Base-by-base conservation (phyloP, 768 basidiomycete genomes). In the Suillus decipiens region DNA sequence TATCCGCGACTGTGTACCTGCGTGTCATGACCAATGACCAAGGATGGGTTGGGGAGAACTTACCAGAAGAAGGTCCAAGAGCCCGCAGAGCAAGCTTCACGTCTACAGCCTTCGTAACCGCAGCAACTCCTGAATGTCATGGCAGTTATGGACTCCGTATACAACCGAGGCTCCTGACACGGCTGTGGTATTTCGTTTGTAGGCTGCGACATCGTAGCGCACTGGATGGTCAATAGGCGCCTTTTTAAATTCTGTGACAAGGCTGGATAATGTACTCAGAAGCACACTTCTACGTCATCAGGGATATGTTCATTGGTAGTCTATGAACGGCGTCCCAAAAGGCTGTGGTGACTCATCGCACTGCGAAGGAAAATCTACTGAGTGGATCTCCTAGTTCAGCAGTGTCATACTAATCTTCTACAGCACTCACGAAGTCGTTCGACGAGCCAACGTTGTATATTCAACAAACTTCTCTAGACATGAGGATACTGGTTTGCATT, bases 401-500 rank as follows among this genome's bases (percentile, higher is more conserved):
- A 41, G 17, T 57, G 39, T 28, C 37, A 41, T 41, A 3, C 37
- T 24, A 57, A 19, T 19, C 19, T 17, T 22, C 39, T 57, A 57
- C 56, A 57, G 56, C 56, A 41, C 56, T 57, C 39, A 41, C 37
- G 24, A 28, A 41, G 34, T 34, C 51, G 11, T 53, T 53, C 11
- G 10, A 34, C 33, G 51, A 34, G 17, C 24, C 28, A 41, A 28
- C 37, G 9, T 24, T 39, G 55, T 37, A 56, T 19, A 1, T 57
- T 57, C 24, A 28, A 39, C 15, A 28, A n/a, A 57, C 39, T 57
- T 57, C 55, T 24, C 24, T 28, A 28, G 17, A 41, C 39, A 57
- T 12, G 56, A 41, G 56, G 56, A 24, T 41, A 41, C 24, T 41
- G 56, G 39, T 28, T 57, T 57, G 56, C 56, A 19, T 57, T 22